Conservation (phyloP, 148 eudicot genomes). For the Amaranthus hypochondriacus region DNA sequence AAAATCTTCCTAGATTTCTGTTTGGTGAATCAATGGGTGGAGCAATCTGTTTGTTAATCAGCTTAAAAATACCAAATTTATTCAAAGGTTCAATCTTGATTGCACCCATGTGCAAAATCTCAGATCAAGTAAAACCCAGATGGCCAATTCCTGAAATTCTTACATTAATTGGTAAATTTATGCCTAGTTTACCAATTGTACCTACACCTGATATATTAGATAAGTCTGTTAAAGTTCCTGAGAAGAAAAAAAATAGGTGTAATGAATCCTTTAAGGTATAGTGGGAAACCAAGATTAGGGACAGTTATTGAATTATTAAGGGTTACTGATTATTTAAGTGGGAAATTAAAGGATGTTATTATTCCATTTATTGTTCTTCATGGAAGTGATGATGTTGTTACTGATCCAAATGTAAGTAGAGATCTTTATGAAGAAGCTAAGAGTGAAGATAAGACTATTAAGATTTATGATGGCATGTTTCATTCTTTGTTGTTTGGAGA, state of each 20-base stretch:
- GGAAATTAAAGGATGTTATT: constrained; percentile 38
- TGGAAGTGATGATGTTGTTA: constrained; percentile 25
- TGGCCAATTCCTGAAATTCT: constrained; percentile 83
- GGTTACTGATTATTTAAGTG: constrained; percentile 58
- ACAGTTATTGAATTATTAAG: constrained; percentile 75
- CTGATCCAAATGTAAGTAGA: too few species aligned
- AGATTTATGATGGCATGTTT: constrained; percentile 79
- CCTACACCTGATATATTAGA: constrained; percentile 69
- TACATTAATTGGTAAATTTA: constrained; percentile 44
- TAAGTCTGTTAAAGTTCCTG: constrained; percentile 61
- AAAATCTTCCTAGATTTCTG: constrained; percentile 46
- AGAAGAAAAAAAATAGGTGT: constrained; percentile 48
- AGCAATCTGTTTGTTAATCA: constrained; percentile 69
- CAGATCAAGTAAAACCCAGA: constrained; percentile 59
- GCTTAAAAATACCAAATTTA: constrained; percentile 22
- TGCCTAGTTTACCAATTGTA: constrained; percentile 74
- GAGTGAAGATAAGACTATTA: constrained; percentile 31
- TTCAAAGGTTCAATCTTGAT: constrained; percentile 60
- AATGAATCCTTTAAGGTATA: constrained; percentile 74
- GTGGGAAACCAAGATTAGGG: constrained; percentile 83
- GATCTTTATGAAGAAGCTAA: too few species aligned
- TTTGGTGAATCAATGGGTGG: constrained; percentile 96
- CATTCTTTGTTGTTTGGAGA: constrained; percentile 96
- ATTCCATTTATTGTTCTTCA: constrained; percentile 72
- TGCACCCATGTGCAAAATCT: constrained; percentile 83